A percentile compares a stretch with the other conserved stretches of the same genome.
Evolutionary conservation across 306 rosid species (phyloP).

Genomic region (Cicer judaicum): DNA sequence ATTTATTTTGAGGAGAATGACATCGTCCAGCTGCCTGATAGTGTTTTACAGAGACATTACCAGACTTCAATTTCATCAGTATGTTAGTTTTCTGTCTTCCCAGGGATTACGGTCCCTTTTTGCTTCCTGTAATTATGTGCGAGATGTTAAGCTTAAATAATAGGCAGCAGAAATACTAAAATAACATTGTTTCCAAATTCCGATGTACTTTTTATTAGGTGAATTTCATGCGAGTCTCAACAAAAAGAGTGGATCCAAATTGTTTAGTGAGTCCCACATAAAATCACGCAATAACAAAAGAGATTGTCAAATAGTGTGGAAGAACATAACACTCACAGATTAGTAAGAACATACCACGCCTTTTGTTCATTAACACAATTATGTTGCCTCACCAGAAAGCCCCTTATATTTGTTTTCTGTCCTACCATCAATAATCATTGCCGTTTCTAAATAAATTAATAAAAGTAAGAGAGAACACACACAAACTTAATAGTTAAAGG

Average conservation of each 20-base stretch:
- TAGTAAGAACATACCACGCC: neutral
- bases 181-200: slow-evolving; percentile 11
- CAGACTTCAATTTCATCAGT: slow-evolving; percentile 9
- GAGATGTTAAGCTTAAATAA: slow-evolving; percentile 2
- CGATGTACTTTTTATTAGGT: neutral
- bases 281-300: neutral
- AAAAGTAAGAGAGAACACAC: slow-evolving; percentile 27
- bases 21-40: neutral
- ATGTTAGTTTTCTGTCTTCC: slow-evolving; percentile 14
- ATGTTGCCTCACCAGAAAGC: slow-evolving; percentile 46
- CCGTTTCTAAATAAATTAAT: slow-evolving; percentile 38
- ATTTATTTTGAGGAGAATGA: slow-evolving; percentile 5
- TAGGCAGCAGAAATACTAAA: neutral
- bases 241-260: neutral
- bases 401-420: slow-evolving; percentile 70
- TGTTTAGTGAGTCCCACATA: neutral
- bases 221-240: neutral
- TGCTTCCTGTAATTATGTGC: slow-evolving; percentile 18
- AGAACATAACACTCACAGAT: slow-evolving; percentile 10
- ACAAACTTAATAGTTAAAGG: slow-evolving; percentile 18
- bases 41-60: neutral
- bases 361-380: slow-evolving; percentile 44
- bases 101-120: slow-evolving; percentile 21
- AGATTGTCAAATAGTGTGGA: neutral
- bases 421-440: slow-evolving; percentile 55